Evolutionary conservation across 345 rosid genomes (phyloP).

Genomic region (Brassica incana): DNA sequence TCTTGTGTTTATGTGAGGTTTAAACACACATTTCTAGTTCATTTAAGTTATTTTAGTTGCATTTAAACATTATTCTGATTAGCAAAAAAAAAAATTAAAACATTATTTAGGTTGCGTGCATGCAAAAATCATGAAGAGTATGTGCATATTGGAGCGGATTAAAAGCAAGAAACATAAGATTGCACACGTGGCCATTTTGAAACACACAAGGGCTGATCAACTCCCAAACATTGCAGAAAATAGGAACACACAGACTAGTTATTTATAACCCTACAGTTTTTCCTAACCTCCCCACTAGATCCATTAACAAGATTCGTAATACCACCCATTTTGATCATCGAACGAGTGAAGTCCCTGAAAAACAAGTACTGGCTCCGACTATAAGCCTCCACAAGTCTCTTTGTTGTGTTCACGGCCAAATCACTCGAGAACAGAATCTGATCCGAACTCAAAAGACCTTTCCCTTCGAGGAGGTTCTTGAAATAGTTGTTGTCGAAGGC

Average conservation of each 20-base stretch:
- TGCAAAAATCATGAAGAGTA: background rate
- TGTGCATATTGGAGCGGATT: background rate
- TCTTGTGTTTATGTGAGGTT: no score
- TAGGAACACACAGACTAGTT: slow-evolving; percentile 3
- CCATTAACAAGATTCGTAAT: slow-evolving; percentile 52
- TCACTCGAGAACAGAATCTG: slow-evolving; percentile 61
- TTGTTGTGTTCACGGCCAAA: slow-evolving; percentile 51
- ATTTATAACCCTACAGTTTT: slow-evolving; percentile 58
- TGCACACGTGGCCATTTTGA: slow-evolving; percentile 11
- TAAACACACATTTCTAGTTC: no score
- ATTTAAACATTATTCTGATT: no score
- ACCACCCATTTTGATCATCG: slow-evolving; percentile 78
- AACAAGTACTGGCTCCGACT: slow-evolving; percentile 42
- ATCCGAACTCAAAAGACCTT: slow-evolving; percentile 63
- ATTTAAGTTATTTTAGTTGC: no score
- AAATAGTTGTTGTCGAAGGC: slow-evolving; percentile 68
- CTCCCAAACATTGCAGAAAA: slow-evolving; percentile 18
- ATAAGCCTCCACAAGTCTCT: slow-evolving; percentile 51
- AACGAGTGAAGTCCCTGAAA: slow-evolving; percentile 48
- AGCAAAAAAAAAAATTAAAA: no score
- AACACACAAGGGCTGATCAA: slow-evolving; percentile 9
- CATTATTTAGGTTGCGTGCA: no score
- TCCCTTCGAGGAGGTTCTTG: slow-evolving; percentile 52
- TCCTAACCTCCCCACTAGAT: slow-evolving; percentile 57
- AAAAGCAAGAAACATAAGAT: background rate